Conservation (phyloP, 2,329 filamentous ascomycete genomes). For the Hymenoscyphus fraxineus region DNA sequence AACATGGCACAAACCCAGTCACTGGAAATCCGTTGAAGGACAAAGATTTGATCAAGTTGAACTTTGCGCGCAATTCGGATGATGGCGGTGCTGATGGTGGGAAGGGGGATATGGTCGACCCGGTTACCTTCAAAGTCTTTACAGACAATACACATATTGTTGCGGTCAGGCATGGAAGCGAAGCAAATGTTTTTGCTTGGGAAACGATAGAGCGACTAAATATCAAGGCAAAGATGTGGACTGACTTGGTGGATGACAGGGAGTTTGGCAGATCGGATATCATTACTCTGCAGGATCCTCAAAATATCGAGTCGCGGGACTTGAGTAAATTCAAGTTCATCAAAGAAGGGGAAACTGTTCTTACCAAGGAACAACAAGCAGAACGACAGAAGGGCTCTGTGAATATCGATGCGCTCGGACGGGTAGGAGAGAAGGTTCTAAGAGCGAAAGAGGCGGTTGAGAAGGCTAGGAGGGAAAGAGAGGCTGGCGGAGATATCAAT, state of each 20-base stretch:
- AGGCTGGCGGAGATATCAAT: constrained; percentile 57
- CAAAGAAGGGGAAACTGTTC: constrained; percentile 69
- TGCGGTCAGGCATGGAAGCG: constrained; percentile 71
- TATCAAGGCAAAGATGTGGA: constrained; percentile 95
- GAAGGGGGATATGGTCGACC: constrained; percentile 83
- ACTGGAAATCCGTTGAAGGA: constrained; percentile 74
- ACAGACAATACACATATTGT: constrained; percentile 98
- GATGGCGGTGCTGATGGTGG: constrained; percentile 50
- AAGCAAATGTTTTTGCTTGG: constrained; percentile 94
- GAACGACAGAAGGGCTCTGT: constrained; percentile 65
- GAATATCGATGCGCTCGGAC: constrained; percentile 76
- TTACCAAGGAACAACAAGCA: constrained; percentile 67
- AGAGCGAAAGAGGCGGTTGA: constrained; percentile 93
- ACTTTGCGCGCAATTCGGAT: constrained; percentile 88
- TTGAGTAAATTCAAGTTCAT: constrained; percentile 86
- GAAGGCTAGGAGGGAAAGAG: constrained; percentile 73
- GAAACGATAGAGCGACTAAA: constrained; percentile 95
- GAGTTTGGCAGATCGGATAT: constrained; percentile 89
- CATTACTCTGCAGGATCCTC: constrained; percentile 92
- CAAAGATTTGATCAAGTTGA: constrained; percentile 82
- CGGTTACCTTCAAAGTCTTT: constrained; percentile 95
- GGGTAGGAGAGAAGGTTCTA: constrained; percentile 74
- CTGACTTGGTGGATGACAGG: constrained; percentile 79
- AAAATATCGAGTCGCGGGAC: constrained; percentile 79
- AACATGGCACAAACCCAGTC: constrained; percentile 88